Evolutionary conservation across 2,329 filamentous ascomycete species (phyloP).

Genomic region (Epichloe hybrida): DNA sequence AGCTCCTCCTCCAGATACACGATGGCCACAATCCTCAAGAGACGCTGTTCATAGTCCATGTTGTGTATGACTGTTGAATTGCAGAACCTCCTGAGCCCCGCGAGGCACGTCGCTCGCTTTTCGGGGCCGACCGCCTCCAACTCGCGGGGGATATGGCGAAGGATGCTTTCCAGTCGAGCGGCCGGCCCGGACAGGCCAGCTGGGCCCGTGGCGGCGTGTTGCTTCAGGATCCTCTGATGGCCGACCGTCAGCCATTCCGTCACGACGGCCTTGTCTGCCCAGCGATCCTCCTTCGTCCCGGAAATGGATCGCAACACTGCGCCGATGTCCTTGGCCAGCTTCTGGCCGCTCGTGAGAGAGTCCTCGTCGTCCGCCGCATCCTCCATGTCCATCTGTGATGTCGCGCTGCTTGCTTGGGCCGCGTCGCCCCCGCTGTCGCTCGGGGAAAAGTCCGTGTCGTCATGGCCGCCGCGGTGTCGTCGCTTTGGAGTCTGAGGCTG

Average conservation of each 20-base stretch:
- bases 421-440: neutral
- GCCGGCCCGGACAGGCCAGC: neutral
- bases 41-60: conserved; percentile 11
- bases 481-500: neutral
- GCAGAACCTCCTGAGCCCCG: conserved; percentile 10
- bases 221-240: neutral
- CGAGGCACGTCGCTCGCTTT: conserved; percentile 12
- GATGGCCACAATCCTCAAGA: conserved; percentile 12
- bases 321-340: neutral
- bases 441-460: neutral
- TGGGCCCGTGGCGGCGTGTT: neutral
- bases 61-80: conserved; percentile 4
- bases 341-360: neutral
- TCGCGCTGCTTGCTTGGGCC: neutral
- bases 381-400: neutral
- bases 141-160: neutral
- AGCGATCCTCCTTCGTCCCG: neutral
- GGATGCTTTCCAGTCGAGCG: neutral
- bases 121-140: neutral
- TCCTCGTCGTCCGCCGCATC: neutral
- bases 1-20: conserved; percentile 17
- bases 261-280: neutral
- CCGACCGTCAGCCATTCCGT: conserved; percentile 8
- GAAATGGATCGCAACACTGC: neutral
- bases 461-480: too few species aligned